These are phyloP conservation scores for Xylariaceae sp. DNA, from an alignment of 2,329 filamentous ascomycete species.

Conservation along the genomic window DNA sequence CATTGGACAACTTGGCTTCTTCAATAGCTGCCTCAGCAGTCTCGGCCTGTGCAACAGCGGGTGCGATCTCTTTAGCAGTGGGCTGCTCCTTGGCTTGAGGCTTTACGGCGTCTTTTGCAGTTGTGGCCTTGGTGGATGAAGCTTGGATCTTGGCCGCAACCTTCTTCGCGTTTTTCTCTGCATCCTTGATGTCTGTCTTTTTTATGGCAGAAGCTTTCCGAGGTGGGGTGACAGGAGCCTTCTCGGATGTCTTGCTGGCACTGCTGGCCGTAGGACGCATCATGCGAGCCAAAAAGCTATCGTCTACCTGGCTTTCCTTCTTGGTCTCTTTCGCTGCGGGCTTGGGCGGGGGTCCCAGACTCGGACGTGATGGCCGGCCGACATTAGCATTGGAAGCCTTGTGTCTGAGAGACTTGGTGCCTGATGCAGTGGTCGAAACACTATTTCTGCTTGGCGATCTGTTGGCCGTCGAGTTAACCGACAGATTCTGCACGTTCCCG, in stretches of 20 bases:
- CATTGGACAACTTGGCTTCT: constrained; percentile 18
- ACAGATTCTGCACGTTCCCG: constrained; percentile 34
- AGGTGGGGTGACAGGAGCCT: constrained; percentile 51
- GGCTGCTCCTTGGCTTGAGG: constrained; percentile 17
- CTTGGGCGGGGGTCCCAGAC: constrained; percentile 58
- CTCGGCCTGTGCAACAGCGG: constrained; percentile 20
- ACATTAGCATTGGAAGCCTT: constrained; percentile 25
- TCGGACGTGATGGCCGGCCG: constrained; percentile 44
- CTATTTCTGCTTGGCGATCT: constrained; percentile 49
- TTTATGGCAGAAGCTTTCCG: constrained; percentile 33
- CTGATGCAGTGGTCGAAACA: constrained; percentile 31
- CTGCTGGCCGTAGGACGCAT: constrained; percentile 73
- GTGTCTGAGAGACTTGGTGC: constrained; percentile 36
- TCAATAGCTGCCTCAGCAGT: constrained; percentile 21
- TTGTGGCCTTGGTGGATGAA: constrained; percentile 23
- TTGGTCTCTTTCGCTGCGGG: constrained; percentile 51
- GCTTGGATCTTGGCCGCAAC: constrained; percentile 24
- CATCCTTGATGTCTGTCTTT: constrained; percentile 21
- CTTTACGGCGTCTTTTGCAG: constrained; percentile 19
- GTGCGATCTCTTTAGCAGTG: constrained; percentile 26
- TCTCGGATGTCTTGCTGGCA: constrained; percentile 65
- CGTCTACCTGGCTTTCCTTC: constrained; percentile 58
- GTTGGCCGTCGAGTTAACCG: constrained; percentile 26
- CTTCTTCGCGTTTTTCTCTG: constrained; percentile 26
- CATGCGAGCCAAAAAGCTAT: constrained; percentile 76